phyloP scores from a whole-genome alignment of 176 grass and related monocot species.

The Avena sativa region DNA sequence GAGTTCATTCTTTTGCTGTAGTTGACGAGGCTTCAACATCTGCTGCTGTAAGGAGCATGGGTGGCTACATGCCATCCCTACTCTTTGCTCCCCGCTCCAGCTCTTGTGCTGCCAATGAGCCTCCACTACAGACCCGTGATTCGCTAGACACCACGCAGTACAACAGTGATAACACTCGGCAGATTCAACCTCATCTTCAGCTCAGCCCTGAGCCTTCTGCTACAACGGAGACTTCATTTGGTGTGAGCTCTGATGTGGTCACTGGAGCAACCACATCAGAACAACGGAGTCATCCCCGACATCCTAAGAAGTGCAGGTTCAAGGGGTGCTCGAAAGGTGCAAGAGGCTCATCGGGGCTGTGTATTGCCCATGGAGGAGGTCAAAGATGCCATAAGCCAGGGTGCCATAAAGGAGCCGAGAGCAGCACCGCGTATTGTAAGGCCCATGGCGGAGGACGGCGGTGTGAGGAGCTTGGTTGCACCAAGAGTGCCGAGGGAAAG shows the following conservation, averaged over 20 bases:
- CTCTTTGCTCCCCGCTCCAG: conserved; percentile 56
- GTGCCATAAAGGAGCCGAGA: conserved; percentile 73
- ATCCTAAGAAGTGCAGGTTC: conserved; percentile 75
- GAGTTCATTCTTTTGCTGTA: conserved; percentile 35
- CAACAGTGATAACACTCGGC: conserved; percentile 5
- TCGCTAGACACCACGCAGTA: conserved; percentile 40
- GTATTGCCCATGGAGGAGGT: conserved; percentile 76
- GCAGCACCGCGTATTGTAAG: conserved; percentile 70
- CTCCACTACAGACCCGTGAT: conserved; percentile 30
- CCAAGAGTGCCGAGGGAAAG: conserved; percentile 72
- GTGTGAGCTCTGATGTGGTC: conserved; percentile 56
- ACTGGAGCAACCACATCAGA: conserved; percentile 53
- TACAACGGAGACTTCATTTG: conserved; percentile 59
- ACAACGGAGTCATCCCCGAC: conserved; percentile 50
- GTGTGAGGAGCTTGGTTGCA: conserved; percentile 70
- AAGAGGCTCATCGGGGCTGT: conserved; percentile 66
- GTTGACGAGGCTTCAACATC: conserved; percentile 83
- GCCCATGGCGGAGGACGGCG: conserved; percentile 70
- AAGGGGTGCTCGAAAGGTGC: conserved; percentile 73
- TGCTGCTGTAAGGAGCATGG: conserved; percentile 64
- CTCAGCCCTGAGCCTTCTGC: conserved; percentile 63
- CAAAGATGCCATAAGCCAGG: conserved; percentile 71
- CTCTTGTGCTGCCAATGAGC: conserved; percentile 28
- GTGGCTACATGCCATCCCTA: conserved; percentile 75
- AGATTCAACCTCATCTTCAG: conserved; percentile 49